Conservation (phyloP, 768 basidiomycete species). For the Dendrothele bispora region DNA sequence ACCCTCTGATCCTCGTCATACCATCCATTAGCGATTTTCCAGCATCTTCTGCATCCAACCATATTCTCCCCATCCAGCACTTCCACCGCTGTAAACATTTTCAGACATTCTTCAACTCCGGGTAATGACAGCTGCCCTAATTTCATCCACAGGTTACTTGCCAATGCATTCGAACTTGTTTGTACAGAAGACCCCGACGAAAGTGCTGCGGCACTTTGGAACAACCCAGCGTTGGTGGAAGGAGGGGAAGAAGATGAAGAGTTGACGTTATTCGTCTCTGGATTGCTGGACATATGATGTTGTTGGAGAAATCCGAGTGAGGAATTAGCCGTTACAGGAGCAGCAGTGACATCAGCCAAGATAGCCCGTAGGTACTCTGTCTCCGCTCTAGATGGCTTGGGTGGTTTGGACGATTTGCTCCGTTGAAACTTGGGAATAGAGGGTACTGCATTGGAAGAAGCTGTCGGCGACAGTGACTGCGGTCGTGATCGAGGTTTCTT, state of each 20-base stretch:
- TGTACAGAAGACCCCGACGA: neutral
- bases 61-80: constrained; percentile 91
- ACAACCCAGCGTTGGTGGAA: constrained; percentile 4
- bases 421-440: constrained; percentile 26
- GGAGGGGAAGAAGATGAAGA: constrained; percentile 22
- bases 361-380: constrained; percentile 67
- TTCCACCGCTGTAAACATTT: constrained; percentile 92
- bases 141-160: constrained; percentile 38
- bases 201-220: neutral
- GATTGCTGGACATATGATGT: constrained; percentile 13
- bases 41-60: constrained; percentile 91
- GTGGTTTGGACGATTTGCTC: constrained; percentile 47
- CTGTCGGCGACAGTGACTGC: neutral
- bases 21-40: constrained; percentile 83
- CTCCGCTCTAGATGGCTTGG: constrained; percentile 58
- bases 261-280: constrained; percentile 9
- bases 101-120: constrained; percentile 76
- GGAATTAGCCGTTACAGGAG: constrained; percentile 30
- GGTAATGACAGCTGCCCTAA: constrained; percentile 41
- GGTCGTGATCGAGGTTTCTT: constrained; percentile 2
- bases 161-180: constrained; percentile 8
- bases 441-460: constrained; percentile 6
- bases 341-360: constrained; percentile 59
- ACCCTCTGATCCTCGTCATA: constrained; percentile 34
- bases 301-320: constrained; percentile 53